Conservation (phyloP, 129 eudicot genomes). For the Artemisia annua region DNA sequence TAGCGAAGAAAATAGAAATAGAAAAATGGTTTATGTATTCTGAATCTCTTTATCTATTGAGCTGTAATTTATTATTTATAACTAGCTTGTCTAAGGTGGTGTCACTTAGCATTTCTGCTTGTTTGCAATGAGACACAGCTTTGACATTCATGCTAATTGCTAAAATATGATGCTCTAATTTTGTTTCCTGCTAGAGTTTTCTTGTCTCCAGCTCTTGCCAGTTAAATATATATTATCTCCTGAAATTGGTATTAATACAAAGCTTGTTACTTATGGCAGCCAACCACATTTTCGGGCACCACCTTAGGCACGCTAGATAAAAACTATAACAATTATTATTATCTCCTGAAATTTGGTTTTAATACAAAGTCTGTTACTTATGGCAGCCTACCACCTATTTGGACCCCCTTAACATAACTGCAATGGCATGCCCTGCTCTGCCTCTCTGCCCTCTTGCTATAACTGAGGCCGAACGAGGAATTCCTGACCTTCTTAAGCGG, state of each 20-base stretch:
- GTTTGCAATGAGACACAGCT: no score
- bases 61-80: no score
- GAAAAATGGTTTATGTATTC: no score
- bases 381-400: conserved; percentile 81
- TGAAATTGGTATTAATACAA: conserved; percentile 5
- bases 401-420: conserved; percentile 95
- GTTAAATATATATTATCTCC: not conserved
- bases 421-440: conserved; percentile 99
- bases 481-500: conserved; percentile 79
- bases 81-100: no score
- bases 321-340: not conserved
- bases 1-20: no score
- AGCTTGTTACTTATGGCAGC: conserved; percentile 44
- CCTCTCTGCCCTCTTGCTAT: conserved; percentile 98
- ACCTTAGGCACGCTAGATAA: no score
- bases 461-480: conserved; percentile 97
- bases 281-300: conserved; percentile 83
- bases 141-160: no score
- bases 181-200: no score
- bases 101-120: no score
- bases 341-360: not conserved
- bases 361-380: conserved; percentile 17
- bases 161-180: no score
- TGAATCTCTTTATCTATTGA: no score
- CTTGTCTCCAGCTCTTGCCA: no score